A percentile compares a stretch with the other conserved stretches of the same genome.
phyloP scores from a whole-genome alignment of 768 basidiomycete species.

The Flagelloscypha sp. region DNA sequence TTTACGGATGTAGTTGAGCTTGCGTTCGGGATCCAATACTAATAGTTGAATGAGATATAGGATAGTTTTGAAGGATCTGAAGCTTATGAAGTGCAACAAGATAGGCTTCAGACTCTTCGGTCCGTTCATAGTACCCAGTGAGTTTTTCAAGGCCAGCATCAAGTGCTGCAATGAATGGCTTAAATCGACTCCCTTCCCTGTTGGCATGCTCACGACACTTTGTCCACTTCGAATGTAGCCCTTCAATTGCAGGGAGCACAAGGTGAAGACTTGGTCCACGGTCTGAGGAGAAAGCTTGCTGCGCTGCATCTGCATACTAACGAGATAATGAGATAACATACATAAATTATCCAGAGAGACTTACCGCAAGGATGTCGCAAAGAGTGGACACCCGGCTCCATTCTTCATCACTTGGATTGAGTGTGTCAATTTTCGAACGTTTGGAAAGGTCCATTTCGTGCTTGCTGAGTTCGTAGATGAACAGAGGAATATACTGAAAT shows the following conservation, averaged over 20 bases:
- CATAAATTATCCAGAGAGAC: conserved; percentile 1
- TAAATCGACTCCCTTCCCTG: conserved; percentile 10
- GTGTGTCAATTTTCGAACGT: conserved; percentile 12
- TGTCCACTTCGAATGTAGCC: conserved; percentile 21
- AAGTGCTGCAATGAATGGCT: conserved; percentile 14
- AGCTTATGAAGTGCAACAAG: conserved; percentile 24
- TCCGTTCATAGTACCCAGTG: conserved; percentile 24
- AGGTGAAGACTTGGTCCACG: conserved; percentile 18
- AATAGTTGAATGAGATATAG: not conserved
- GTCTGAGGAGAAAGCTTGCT: conserved; percentile 26
- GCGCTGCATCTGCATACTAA: conserved; percentile 22
- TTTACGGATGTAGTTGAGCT: conserved; percentile 17
- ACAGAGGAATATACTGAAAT: conserved; percentile 16
- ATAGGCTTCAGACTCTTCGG: conserved; percentile 21
- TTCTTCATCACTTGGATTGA: conserved; percentile 15
- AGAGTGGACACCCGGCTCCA: conserved; percentile 17
- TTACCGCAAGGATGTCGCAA: conserved; percentile 15
- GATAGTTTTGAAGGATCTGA: conserved; percentile 1
- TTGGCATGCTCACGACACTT: conserved; percentile 3
- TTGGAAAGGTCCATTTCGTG: conserved; percentile 20
- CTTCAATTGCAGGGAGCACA: conserved; percentile 26
- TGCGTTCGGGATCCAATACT: conserved; percentile 19
- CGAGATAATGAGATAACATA: conserved; percentile 2
- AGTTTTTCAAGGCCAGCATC: conserved; percentile 22
- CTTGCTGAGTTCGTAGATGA: conserved; percentile 16